Base-by-base conservation (phyloP, 495 filamentous ascomycete genomes). In the Talaromyces proteolyticus region DNA sequence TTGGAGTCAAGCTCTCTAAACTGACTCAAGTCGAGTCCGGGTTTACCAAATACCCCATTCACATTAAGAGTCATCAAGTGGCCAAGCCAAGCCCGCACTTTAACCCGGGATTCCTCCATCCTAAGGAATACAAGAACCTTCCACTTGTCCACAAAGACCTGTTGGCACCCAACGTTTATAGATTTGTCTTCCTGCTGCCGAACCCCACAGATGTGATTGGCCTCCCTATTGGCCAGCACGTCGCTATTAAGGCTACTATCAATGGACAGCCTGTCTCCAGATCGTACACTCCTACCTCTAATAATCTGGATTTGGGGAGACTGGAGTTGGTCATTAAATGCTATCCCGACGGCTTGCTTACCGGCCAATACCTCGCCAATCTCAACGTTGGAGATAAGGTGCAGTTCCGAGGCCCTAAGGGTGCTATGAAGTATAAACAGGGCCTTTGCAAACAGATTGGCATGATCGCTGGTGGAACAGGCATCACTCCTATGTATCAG, bases 401-500 rank as follows among this genome's bases (percentile, higher is more conserved):
- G 20, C 58, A 69, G 19, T 68, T 77, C 46, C 69, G 74, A 20
- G 75, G 75, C 0, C 74, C 75, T 16, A 76, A 74, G 44, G 74
- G 74, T 26, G 64, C 68, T 6, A 72, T 75, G 67, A 55, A 62
- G 12, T 74, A 77, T 42, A 53, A 47, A 10, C 63, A 58, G 21
- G 62, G 58, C 14, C 59, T 64, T 8, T 63, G 60, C 47, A 61
- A 63, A 44, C 57, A 58, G 23, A 65, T 79, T 25, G 67, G 74
- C 14, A 70, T 78, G 62, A 55, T 80, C 12, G 77, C 74, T 4
- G 77, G 77, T 41, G 78, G 78, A 3, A 76, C 77, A 0, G 78
- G 78, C 7, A 79, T 82, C 42, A 82, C 78, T 21, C 79, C 78
- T 10, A 77, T 78, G 70, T 80, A 68, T 59, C 75, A 76, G 51